Evolutionary conservation across 2,329 filamentous ascomycete species (phyloP), one percentile per base, ranked within the genome.

Genomic region (Cryphonectria japonica): DNA sequence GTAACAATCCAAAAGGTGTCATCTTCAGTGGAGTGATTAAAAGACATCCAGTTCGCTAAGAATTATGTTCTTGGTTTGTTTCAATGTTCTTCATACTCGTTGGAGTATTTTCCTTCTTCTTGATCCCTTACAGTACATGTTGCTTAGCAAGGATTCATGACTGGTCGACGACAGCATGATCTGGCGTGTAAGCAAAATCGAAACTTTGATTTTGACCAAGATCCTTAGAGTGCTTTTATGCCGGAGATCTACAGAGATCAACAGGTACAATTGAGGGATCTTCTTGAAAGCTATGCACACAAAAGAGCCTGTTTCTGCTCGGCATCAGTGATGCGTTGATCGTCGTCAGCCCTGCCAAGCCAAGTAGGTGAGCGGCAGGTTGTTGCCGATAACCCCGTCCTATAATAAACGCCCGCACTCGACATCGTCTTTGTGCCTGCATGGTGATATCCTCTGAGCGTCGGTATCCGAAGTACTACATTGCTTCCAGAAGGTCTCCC

Each of bases 301-400:
- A 16, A 14, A 32, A 29, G 4, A 14, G 26, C 22, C 16, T 26
- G 34, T 32, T 22, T 29, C 39, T 54, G 22, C 22, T 39, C 29
- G 46, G 46, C n/a, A 16, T 37, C 19, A 16, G 4, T 19, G 43
- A 52, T 39, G 32, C 8, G 26, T 19, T 37, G 43, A 67, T 57
- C 65, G 65, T 67, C 65, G 34, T 67, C 65, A 67, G 65, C 65
- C 39, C 65, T 39, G 59, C 65, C 52, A 22, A 43, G 50, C 65
- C 7, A 57, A 67, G 65, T n/a, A 67, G 65, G 65, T 67, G 52
- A 57, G 52, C 65, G 37, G 65, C 22, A 26, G 37, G 22, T 39
- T n/a, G 4, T 13, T n/a, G 39, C 65, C 65, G 65, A 67, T 26
- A 29, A 29, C n/a, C 14, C 61, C 61, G 61, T 46, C 37, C 61